Percentiles rank a stretch among this genome's conserved stretches.
Evolutionary conservation across 495 filamentous ascomycete genomes (phyloP).

Genomic region (Staphylotrichum longicolle): DNA sequence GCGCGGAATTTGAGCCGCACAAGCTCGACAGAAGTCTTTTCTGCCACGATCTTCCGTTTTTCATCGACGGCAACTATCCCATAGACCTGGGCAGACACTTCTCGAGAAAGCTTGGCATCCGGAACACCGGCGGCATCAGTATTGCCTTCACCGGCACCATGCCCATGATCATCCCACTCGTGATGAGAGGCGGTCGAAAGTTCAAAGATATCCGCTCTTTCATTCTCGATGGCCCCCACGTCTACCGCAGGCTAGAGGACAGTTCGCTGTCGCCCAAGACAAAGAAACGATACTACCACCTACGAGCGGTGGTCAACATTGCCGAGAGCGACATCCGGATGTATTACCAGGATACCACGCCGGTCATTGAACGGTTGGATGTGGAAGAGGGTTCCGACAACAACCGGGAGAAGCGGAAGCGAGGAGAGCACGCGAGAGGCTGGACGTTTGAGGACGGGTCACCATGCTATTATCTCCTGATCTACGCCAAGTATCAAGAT

Average conservation of each 20-base stretch:
- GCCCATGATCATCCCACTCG: not conserved
- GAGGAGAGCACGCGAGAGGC: not conserved
- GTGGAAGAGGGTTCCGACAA: not conserved
- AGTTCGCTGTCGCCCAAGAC: not conserved
- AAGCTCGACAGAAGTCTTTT: not conserved
- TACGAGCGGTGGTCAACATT: slow-evolving; percentile 1
- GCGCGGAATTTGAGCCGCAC: not conserved
- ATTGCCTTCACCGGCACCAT: not conserved
- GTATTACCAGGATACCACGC: not conserved
- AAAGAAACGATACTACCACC: not conserved
- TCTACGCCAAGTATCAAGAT: not conserved
- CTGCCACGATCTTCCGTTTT: not conserved
- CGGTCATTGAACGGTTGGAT: not conserved
- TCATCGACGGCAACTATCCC: not conserved
- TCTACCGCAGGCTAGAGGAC: not conserved
- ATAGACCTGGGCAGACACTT: not conserved
- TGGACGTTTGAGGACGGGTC: slow-evolving; percentile 4
- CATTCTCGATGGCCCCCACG: not conserved
- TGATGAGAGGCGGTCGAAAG: not conserved
- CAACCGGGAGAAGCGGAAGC: not conserved
- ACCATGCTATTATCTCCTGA: not conserved
- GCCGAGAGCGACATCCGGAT: slow-evolving; percentile 1
- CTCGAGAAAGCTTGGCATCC: not conserved
- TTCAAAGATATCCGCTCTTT: not conserved
- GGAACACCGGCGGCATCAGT: not conserved